Evolutionary conservation across 768 basidiomycete genomes (phyloP).

Genomic region (Trametes punicea): DNA sequence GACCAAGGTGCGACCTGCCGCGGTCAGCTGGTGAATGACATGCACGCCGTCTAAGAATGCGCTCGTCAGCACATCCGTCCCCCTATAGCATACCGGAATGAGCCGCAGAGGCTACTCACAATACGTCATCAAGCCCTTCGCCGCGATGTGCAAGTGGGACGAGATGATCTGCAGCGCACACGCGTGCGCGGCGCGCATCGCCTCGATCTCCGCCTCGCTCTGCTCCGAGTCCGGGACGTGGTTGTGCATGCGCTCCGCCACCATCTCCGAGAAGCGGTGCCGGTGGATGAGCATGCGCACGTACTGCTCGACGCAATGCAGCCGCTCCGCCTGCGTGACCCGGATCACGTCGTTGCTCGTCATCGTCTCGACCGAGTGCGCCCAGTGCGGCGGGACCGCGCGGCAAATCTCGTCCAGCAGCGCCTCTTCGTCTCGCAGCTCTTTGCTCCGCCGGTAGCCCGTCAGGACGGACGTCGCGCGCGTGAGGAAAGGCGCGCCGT

Average conservation of each 20-base stretch:
- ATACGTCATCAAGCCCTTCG: constrained; percentile 91
- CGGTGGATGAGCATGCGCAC: constrained; percentile 86
- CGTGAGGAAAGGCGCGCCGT: constrained; percentile 73
- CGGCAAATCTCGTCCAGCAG: constrained; percentile 77
- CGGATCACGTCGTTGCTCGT: constrained; percentile 84
- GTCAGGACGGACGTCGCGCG: constrained; percentile 68
- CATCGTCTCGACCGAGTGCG: constrained; percentile 75
- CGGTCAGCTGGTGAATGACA: constrained; percentile 92
- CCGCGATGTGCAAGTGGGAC: constrained; percentile 80
- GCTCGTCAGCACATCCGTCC: constrained; percentile 7
- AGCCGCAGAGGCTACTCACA: constrained; percentile 75
- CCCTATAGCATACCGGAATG: constrained; percentile 7
- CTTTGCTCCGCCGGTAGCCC: constrained; percentile 56
- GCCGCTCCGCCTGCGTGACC: constrained; percentile 81
- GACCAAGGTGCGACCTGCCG: constrained; percentile 87
- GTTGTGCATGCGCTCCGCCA: constrained; percentile 61
- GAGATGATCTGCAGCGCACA: constrained; percentile 81
- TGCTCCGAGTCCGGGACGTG: constrained; percentile 49
- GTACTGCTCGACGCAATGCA: constrained; percentile 86
- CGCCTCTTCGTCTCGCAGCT: constrained; percentile 74
- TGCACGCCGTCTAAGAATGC: constrained; percentile 75
- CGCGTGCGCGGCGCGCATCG: constrained; percentile 70
- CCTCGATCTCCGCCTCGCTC: constrained; percentile 69
- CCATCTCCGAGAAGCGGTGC: constrained; percentile 76
- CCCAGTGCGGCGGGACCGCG: constrained; percentile 73